Evolutionary conservation across 805 yeast species (phyloP), one percentile per base, ranked within the genome.

Genomic region (Candida vartiovaarae): DNA sequence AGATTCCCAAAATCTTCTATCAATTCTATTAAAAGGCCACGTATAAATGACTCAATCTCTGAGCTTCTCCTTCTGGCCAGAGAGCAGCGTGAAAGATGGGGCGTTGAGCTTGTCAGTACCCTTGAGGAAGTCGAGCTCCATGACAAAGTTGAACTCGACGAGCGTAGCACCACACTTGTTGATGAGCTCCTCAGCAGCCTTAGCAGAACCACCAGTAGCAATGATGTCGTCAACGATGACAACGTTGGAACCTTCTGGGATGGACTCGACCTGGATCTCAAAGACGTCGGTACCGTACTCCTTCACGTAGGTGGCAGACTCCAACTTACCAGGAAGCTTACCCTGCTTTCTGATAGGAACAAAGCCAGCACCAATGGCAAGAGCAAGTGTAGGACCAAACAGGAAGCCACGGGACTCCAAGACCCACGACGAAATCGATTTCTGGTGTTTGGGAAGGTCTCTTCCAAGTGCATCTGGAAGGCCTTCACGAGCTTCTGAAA

Each of bases 131-230:
- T 87, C 91, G 59, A 93, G 80, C 70, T 93, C 99, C 86, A 93
- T 80, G 38, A 93, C 87, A 61, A 93, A 93, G 51, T 83, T 70
- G 64, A 80, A 93, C 67, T 89, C 95, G 41, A 82, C 62, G 42
- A 90, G 75, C 47, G 82, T 75, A 48, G 82, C 96, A 44, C 81
- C 80, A 48, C 81, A 72, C 63, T 75, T 68, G 53, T 62, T 60
- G 41, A 88, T 84, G 52, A 93, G 75, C 59, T 87, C 83, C 47
- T 95, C 97, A 35, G 98, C 98, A 47, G 95, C 96, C 44, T 70
- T 67, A 26, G 99, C 99, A 55, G 95, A 84, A 34, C 99, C 99
- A 50, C 98, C 98, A 33, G 99, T 93, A 40, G 99, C 99, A 62
- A 93, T 84, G 57, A 93, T 89, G 61, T 93, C 99, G 66, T 93